Conservation (phyloP, 805 yeast genomes). For the Ogataea philodendri region DNA sequence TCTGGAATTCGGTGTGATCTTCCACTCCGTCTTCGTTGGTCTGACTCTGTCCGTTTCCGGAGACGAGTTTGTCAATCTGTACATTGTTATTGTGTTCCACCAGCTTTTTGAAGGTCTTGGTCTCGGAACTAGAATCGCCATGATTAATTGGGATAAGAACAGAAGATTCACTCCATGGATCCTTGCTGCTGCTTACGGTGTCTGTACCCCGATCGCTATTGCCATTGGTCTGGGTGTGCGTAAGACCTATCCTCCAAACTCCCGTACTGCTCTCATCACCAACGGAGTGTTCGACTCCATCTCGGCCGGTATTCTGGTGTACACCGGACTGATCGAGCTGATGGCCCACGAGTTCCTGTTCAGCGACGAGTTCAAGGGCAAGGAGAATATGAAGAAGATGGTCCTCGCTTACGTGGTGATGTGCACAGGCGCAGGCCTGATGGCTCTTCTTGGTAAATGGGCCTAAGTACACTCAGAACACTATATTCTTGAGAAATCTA, state of each 20-base stretch:
- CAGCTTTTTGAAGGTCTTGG: slow-evolving; percentile 88
- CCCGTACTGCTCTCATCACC: slow-evolving; percentile 57
- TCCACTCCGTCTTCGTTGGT: slow-evolving; percentile 83
- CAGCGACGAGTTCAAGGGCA: slow-evolving; percentile 62
- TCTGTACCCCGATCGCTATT: slow-evolving; percentile 72
- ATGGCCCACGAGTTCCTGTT: slow-evolving; percentile 75
- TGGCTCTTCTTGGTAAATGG: slow-evolving; percentile 79
- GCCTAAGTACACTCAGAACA: slow-evolving; percentile 40
- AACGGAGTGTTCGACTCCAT: slow-evolving; percentile 74
- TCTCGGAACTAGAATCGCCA: slow-evolving; percentile 72
- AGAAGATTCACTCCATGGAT: slow-evolving; percentile 56
- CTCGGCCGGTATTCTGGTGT: slow-evolving; percentile 74
- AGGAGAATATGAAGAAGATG: slow-evolving; percentile 50
- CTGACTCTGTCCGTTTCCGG: slow-evolving; percentile 76
- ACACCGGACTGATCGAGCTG: slow-evolving; percentile 74
- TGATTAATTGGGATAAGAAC: slow-evolving; percentile 44
- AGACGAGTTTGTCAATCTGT: slow-evolving; percentile 67
- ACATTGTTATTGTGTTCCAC: slow-evolving; percentile 68
- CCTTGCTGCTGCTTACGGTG: slow-evolving; percentile 46
- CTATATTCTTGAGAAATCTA: slow-evolving; percentile 1
- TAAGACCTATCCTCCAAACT: slow-evolving; percentile 54
- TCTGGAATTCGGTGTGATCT: slow-evolving; percentile 75
- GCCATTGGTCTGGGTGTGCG: slow-evolving; percentile 80
- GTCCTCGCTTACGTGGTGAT: slow-evolving; percentile 49
- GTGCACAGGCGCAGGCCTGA: slow-evolving; percentile 68